Conservation (phyloP, 2,329 filamentous ascomycete genomes). For the Stagonosporopsis chrysanthemi region DNA sequence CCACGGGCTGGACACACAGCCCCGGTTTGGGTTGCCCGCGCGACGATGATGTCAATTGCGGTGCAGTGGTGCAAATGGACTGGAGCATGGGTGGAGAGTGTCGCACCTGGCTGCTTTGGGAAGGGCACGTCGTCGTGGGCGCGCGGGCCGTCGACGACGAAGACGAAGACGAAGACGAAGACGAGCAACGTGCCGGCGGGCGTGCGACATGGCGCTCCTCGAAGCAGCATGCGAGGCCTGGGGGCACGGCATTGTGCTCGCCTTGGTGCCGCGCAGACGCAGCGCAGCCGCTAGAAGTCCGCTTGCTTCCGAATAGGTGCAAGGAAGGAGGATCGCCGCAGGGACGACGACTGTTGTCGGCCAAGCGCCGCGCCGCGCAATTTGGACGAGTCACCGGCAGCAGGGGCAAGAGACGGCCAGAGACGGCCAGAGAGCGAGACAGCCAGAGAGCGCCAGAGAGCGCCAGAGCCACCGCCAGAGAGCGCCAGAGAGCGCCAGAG, state of each 20-base stretch:
- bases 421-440: too few species aligned
- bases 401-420: too few species aligned
- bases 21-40: constrained; percentile 9
- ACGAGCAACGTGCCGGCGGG: neutral
- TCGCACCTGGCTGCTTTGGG: constrained; percentile 33
- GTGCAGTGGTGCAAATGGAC: constrained; percentile 25
- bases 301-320: constrained; percentile 30
- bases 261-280: constrained; percentile 18
- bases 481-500: too few species aligned
- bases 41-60: constrained; percentile 16
- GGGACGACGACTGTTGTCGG: constrained; percentile 39
- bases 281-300: constrained; percentile 37
- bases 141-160: too few species aligned
- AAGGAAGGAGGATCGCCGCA: constrained; percentile 46
- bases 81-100: constrained; percentile 20
- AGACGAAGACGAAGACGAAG: neutral
- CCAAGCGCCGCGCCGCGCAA: constrained; percentile 46
- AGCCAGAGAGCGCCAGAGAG: too few species aligned
- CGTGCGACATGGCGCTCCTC: constrained; percentile 14
- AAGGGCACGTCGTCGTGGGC: constrained; percentile 8
- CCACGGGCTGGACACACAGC: constrained; percentile 14
- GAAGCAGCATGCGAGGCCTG: neutral
- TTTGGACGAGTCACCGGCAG: constrained; percentile 26
- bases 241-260: constrained; percentile 21
- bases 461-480: too few species aligned